Base-by-base conservation (phyloP, 345 rosid species). In the Trapa incisa region DNA sequence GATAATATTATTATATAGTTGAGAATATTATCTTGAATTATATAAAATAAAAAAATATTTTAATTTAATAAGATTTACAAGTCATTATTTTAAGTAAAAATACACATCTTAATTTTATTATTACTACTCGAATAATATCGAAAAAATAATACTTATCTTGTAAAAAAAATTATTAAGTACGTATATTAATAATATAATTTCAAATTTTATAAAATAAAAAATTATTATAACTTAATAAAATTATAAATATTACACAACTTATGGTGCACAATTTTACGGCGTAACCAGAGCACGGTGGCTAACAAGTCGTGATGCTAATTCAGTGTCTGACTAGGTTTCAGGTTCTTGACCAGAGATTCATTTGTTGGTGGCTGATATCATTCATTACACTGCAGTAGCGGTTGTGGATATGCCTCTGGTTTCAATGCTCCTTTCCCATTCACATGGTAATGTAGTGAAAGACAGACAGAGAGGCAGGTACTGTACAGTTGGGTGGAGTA, bases 261-360 rank as follows among this genome's bases (percentile, higher is more conserved):
- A 0, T 71, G 85, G 5, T 92, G 97, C 80, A 89, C 97, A 1
- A 84, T 75, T 60, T 41, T 72, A 68, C 79, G 89, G 38, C 97
- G 97, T 4, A 0, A 22, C 68, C 69, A 1, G 94, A 85, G 58
- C 78, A 72, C 84, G 0, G 97, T 90, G 75, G 87, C 98, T 15
- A 85, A 76, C 14, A 78, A 81, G 69, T 22, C 85, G 73, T 6
- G 79, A 78, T 71, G 87, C 81, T 2, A 73, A 75, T 72, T 78
- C 70, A 0, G 75, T 68, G 56, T 39, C 73, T 65, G 70, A 79
- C 64, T 70, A 65, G 15, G 63, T 58, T 4, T 58, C 63, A 33
- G 63, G 35, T 33, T 58, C 8, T 32, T 54, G 11, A 54, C 9
- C 13, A 13, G 12, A 41, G 43, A 41, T 41, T 41, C 43, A 41